Percentiles rank a stretch among this genome's conserved stretches.
phyloP scores from a whole-genome alignment of 2,329 filamentous ascomycete species.

The Huntiella bhutanensis region DNA sequence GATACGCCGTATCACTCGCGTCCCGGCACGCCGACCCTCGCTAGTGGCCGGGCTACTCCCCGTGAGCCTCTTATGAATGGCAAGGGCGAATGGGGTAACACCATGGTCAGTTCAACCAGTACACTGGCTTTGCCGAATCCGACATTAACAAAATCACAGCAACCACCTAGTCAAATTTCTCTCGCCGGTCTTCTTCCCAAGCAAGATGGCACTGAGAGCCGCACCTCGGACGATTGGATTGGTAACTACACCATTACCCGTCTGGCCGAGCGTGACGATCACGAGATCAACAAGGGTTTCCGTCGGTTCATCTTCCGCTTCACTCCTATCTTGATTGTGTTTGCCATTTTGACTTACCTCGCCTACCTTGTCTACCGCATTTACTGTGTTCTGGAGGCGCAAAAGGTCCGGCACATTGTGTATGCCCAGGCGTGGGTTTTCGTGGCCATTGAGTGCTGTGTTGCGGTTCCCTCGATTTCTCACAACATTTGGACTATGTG shows the following conservation, averaged over 20 bases:
- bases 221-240: conserved; percentile 8
- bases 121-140: conserved; percentile 12
- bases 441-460: conserved; percentile 33
- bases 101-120: conserved; percentile 13
- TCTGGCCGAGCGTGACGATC: conserved; percentile 24
- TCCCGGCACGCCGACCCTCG: conserved; percentile 17
- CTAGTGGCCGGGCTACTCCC: conserved; percentile 16
- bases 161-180: conserved; percentile 26
- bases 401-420: conserved; percentile 21
- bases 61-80: conserved; percentile 13
- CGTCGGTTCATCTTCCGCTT: conserved; percentile 22
- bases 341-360: conserved; percentile 25
- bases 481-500: conserved; percentile 40
- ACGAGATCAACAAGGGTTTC: conserved; percentile 27
- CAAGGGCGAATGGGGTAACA: conserved; percentile 13
- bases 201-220: conserved; percentile 12
- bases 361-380: conserved; percentile 32
- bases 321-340: conserved; percentile 22
- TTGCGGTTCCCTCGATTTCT: conserved; percentile 34
- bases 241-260: conserved; percentile 17
- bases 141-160: conserved; percentile 15
- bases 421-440: conserved; percentile 38
- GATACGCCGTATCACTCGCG: conserved; percentile 14
- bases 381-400: conserved; percentile 31
- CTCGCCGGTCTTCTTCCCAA: conserved; percentile 22